Base-by-base conservation (phyloP, 768 basidiomycete genomes). In the Paxillus rubicundulus region DNA sequence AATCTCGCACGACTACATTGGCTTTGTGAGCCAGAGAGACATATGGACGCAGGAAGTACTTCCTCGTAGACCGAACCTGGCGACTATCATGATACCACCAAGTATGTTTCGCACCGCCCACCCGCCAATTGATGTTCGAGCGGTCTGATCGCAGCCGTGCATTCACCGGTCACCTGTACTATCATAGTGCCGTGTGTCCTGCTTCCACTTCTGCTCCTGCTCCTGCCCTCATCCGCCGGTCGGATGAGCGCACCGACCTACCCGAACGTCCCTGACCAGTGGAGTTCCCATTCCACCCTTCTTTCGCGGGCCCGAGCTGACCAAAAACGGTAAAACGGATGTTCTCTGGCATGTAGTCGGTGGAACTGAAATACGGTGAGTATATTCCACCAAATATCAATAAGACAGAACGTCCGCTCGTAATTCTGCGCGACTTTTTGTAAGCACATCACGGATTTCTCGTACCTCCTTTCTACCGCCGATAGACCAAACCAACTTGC, bases 51-150 rank as follows among this genome's bases (percentile, higher is more conserved):
- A 24, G 1, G 0, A 64, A 74, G 24, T 24, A 24, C 39, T 60
- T 90, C 90, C 87, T 61, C 90, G 81, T 48, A 93, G 67, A 0
- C 89, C 91, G 65, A 92, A 93, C 1, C 91, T 91, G 30, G 90
- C 86, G 10, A 89, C 86, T 82, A 93, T 85, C n/a, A n/a, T n/a
- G n/a, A n/a, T n/a, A 0, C 91, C 91, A 9, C 91, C 91, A 2
- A 93, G 73, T 9, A 92, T 74, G 58, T 93, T 92, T 20, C 91
- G 77, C 4, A 92, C 82, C 5, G 93, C n/a, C n/a, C n/a, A n/a
- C n/a, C n/a, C n/a, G n/a, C n/a, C n/a, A n/a, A n/a, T n/a, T n/a
- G n/a, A n/a, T n/a, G n/a, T n/a, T n/a, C n/a, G 24, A 8, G 12
- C 36, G 20, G 24, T 21, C 18, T 9, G 10, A 33, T 34, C 33